These are phyloP conservation scores for Botrytis cinerea DNA, from an alignment of 2,329 filamentous ascomycete genomes.

Conservation along the genomic window DNA sequence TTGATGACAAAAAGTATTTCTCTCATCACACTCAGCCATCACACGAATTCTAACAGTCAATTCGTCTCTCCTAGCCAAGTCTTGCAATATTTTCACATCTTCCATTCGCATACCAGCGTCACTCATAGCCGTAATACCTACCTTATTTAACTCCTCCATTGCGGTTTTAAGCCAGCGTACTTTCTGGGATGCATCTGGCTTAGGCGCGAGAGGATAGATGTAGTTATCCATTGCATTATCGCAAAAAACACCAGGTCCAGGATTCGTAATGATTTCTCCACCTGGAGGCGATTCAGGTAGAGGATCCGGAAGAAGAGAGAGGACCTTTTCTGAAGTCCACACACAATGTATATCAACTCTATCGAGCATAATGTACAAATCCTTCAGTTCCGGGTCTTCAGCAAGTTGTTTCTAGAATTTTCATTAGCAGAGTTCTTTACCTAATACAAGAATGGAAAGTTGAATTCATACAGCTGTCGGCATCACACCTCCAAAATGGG, in stretches of 20 bases:
- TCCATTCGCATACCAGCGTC: slow-evolving; percentile 63
- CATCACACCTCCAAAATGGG: slow-evolving; percentile 60
- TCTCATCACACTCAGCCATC: slow-evolving; percentile 66
- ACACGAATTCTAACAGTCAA: slow-evolving; percentile 66
- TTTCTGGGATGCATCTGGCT: slow-evolving; percentile 55
- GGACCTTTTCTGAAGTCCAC: slow-evolving; percentile 66
- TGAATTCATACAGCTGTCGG: slow-evolving; percentile 58
- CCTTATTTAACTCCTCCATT: slow-evolving; percentile 61
- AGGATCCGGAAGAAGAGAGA: slow-evolving; percentile 57
- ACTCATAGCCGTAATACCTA: slow-evolving; percentile 69
- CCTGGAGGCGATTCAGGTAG: slow-evolving; percentile 55
- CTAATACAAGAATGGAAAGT: slow-evolving; percentile 25
- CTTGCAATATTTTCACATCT: slow-evolving; percentile 56
- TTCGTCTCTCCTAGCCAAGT: slow-evolving; percentile 52
- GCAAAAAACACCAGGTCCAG: slow-evolving; percentile 69
- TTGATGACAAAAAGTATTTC: slow-evolving; percentile 64
- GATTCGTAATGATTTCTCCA: slow-evolving; percentile 62
- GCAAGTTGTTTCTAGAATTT: slow-evolving; percentile 51
- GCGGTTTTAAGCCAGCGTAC: slow-evolving; percentile 58
- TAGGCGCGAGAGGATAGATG: slow-evolving; percentile 58
- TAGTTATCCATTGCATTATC: slow-evolving; percentile 68
- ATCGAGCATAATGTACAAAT: slow-evolving; percentile 67
- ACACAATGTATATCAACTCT: slow-evolving; percentile 70
- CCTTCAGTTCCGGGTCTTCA: slow-evolving; percentile 52
- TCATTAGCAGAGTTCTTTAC: not conserved